Conservation (phyloP, 495 filamentous ascomycete genomes). For the Astrothelium macrocarpum region DNA sequence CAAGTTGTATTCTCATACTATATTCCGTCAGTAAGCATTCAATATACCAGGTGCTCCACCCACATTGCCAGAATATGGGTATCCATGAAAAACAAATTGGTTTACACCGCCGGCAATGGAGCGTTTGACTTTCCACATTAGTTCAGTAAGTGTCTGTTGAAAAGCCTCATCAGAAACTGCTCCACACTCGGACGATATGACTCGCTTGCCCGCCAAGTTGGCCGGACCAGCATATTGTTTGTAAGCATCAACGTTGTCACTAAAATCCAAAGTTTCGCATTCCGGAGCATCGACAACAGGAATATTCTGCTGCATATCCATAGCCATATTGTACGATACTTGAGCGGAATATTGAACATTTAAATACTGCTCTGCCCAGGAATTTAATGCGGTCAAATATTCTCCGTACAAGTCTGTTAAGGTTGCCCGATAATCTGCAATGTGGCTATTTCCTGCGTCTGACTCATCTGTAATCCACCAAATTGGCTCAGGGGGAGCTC, state of each 20-base stretch:
- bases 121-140: constrained; percentile 20
- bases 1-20: constrained; percentile 36
- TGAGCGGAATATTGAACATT: constrained; percentile 35
- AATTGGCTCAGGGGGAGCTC: neutral
- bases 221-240: constrained; percentile 40
- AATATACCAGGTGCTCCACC: neutral
- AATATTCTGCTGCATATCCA: constrained; percentile 36
- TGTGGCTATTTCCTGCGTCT: constrained; percentile 18
- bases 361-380: constrained; percentile 27
- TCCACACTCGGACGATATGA: constrained; percentile 23
- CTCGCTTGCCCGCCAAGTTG: constrained; percentile 16
- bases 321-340: constrained; percentile 40
- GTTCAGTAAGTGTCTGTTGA: constrained; percentile 14
- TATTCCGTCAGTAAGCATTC: neutral
- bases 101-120: constrained; percentile 37
- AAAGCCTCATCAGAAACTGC: constrained; percentile 13
- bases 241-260: constrained; percentile 36
- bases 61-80: constrained; percentile 32
- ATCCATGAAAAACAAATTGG: constrained; percentile 40
- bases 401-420: constrained; percentile 30
- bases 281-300: constrained; percentile 39
- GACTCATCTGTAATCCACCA: constrained; percentile 17
- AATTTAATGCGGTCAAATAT: constrained; percentile 28
- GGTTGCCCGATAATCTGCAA: constrained; percentile 28
- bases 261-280: constrained; percentile 38